Base-by-base conservation (phyloP, 2,329 filamentous ascomycete genomes). In the Malbranchea cinnamomea region DNA sequence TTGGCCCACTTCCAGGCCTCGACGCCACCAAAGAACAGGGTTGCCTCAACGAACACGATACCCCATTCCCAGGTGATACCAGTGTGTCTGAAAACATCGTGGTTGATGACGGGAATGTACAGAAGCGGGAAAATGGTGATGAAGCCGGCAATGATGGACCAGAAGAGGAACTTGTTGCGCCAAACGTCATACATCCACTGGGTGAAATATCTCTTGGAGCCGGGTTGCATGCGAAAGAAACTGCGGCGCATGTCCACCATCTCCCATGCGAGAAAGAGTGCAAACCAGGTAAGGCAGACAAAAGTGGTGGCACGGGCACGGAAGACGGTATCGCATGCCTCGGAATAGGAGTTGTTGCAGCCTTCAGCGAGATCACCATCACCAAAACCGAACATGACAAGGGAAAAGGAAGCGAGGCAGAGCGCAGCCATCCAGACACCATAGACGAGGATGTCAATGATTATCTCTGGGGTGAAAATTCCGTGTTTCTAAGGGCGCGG, bases 381-480 rank as follows among this genome's bases (percentile, higher is more conserved):
- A 17, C 71, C 71, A 37, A 66, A 68, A 13, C 63, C 67, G 46
- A 70, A 81, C 34, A 78, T 56, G 10, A 78, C 69, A 6, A 80
- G 59, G 1, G 67, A 58, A 52, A 81, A 81, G 23, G 68, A 59
- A 3, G 63, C 57, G 1, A 78, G 63, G 41, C 71, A 76, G 37
- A 81, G 71, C 2, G 63, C 67, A 2, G 78, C 78, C 73, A 87
- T 83, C 61, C 79, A 75, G 40, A 74, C 46, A 15, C 82, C 82
- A 47, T 87, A 85, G 11, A 84, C 72, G 8, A 82, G 49, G 68
- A 84, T 85, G 52, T 89, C 82, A 38, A 77, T 56, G 27, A 85
- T 66, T 41, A 89, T 68, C 56, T 89, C 77, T 48, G 67, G 66
- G 9, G 78, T 83, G 53, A 89, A 89, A 28, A 87, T 74, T 38